Base-by-base conservation (phyloP, 208 protist species). In the Trypanosoma rangeli region DNA sequence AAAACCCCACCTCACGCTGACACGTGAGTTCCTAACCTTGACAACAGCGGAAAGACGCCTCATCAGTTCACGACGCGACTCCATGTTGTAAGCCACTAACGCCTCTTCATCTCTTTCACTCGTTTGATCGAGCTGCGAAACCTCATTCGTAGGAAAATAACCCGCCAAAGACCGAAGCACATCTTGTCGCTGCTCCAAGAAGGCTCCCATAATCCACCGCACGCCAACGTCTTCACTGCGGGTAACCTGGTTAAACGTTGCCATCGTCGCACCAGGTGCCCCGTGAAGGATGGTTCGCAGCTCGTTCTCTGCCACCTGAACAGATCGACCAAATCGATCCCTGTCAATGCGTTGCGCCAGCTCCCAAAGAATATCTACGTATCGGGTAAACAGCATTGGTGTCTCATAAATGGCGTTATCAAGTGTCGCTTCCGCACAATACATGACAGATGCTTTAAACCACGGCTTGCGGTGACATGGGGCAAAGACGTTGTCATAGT, bases 401-500 rank as follows among this genome's bases (percentile, higher is more conserved):
- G 24, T 39, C 0, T 31, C 52, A 5, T 62, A n/a, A 50, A 81
- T 77, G 10, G 24, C 35, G 20, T 77, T n/a, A 39, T 81, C 76
- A n/a, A 81, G 28, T 9, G 29, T 63, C 24, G 76, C 46, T 42
- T 81, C 76, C 15, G 71, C 66, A 54, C 76, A 81, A 60, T 59
- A 81, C 33, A 78, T 71, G 15, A 74, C 15, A 20, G 50, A 33
- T 33, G 68, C 55, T 39, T 64, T 37, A 31, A 81, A 57, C 42
- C 56, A 68, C 22, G 42, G 0, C 50, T 74, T 81, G 15, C 65
- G 64, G 28, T 81, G 70, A 39, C 76, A 81, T n/a, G 13, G 12
- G 24, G 22, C 7, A 54, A 81, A 81, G 4, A 81, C 70, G 22
- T 18, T 70, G 44, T 78, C 76, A 60, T 76, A 78, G 49, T 78